Base-by-base conservation (phyloP, 2,329 filamentous ascomycete species). In the Dothiorella sarmentorum region DNA sequence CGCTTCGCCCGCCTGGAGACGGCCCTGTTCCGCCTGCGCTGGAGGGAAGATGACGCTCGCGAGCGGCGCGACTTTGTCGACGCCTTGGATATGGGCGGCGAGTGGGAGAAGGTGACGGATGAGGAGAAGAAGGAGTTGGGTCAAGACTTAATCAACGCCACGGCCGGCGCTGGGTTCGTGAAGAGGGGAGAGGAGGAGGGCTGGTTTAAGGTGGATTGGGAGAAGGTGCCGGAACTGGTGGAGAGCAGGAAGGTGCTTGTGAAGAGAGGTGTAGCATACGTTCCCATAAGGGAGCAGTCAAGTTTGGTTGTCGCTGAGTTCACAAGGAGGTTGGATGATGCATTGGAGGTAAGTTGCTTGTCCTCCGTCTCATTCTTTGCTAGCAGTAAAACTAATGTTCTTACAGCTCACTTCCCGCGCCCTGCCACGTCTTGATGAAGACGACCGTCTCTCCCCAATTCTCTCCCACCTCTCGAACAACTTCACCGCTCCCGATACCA, bases 171-270 rank as follows among this genome's bases (percentile, higher is more conserved):
- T n/a, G 47, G 78, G 4, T 66, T 80, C 47, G 78, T 75, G 63
- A 77, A 56, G 62, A 63, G 68, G 22, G 74, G 9, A 10, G 91
- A 96, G 15, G 90, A 96, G 40, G 90, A 94, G 67, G 85, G 79
- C 24, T 99, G 91, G 88, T 96, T 95, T 80, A 97, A 97, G 76
- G 91, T 97, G 1, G 91, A 97, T 68, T 99, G 93, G 91, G 89
- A 91, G 70, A 84, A 86, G 31, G 94, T 99, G 1, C 91, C 93
- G 0, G 93, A 97, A 61, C 76, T 99, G 35, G 86, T 99, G 0
- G 92, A 97, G 74, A 76, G 82, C 49, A 82, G 93, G 52, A 82
- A 83, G 55, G 90, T 96, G 1, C 86, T 94, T 58, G 63, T 97
- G 63, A 87, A 82, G 65, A 85, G 77, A 26, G 94, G 94, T 2